Base-by-base conservation (phyloP, 306 rosid species). In the Cercis canadensis region DNA sequence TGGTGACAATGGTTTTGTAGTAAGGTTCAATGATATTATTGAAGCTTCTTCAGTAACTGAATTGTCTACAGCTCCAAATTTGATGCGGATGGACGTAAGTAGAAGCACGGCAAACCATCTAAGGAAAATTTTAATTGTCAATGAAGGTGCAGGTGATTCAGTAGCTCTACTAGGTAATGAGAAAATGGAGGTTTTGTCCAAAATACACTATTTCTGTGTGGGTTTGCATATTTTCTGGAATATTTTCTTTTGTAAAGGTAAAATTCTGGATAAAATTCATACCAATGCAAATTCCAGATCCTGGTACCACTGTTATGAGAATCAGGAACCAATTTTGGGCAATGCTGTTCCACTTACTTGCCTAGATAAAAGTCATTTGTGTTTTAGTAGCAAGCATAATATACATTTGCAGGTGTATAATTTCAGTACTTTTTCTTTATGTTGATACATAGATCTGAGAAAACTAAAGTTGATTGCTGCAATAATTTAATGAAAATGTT, bases 111-210 rank as follows among this genome's bases (percentile, higher is more conserved):
- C 65, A 76, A 79, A 76, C 77, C 72, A 52, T 82, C 80, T 55
- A 18, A 79, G 75, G 77, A 93, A 87, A 76, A 73, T 89, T 78
- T 84, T 78, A 44, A 78, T 93, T 76, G 80, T 88, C 74, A 90
- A 87, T 37, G 97, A 93, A 88, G 97, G 98, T 39, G 98, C 98
- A 24, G 97, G 94, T 63, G 96, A 93, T 74, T 87, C 92, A 76
- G 87, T 80, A 68, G 97, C 98, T 71, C 81, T 88, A 80, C 78
- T 90, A 87, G 98, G 98, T 93, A 93, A 87, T 69, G 49, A 49
- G 62, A 56, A 53, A 63, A 37, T 72, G 63, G 61, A 70, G 45
- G 15, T 53, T 75, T 59, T 10, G 39, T 49, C 13, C 11, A 1
- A 14, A 52, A 51, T 51, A 78, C 52, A n/a, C 8, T 39, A 12